Conservation (phyloP, 768 basidiomycete genomes). For the Russula earlei region DNA sequence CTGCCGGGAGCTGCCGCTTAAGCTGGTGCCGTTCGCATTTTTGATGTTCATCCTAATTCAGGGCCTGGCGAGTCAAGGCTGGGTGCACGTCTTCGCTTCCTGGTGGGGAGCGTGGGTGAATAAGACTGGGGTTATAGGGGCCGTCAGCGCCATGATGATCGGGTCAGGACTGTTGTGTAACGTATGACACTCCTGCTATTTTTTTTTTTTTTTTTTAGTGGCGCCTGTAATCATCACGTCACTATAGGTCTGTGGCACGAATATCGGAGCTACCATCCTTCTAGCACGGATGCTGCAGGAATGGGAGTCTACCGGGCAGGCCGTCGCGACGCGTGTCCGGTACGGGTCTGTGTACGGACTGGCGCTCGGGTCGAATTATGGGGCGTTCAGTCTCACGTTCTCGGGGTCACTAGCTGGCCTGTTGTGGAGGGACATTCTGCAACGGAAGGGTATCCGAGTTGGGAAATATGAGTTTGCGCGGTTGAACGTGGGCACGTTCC, state of each 20-base stretch:
- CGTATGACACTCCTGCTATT: constrained; percentile 25
- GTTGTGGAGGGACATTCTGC: constrained; percentile 69
- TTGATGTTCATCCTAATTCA: constrained; percentile 93
- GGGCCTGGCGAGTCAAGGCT: constrained; percentile 69
- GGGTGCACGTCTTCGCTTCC: constrained; percentile 73
- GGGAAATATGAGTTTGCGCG: constrained; percentile 53
- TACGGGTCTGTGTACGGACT: constrained; percentile 38
- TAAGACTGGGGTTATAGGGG: constrained; percentile 29
- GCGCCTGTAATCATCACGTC: not conserved
- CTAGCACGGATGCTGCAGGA: constrained; percentile 67
- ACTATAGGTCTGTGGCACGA: constrained; percentile 62
- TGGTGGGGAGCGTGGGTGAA: constrained; percentile 49
- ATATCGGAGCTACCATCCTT: constrained; percentile 87
- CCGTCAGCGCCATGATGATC: constrained; percentile 47
- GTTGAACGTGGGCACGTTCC: constrained; percentile 63
- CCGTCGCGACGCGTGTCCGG: constrained; percentile 4
- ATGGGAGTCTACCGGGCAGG: constrained; percentile 22
- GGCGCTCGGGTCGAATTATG: constrained; percentile 82
- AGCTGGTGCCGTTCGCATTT: constrained; percentile 85
- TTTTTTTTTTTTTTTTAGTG: not conserved
- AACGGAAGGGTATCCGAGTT: constrained; percentile 61
- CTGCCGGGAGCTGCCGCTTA: constrained; percentile 63
- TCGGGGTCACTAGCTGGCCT: constrained; percentile 83
- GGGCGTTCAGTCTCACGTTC: constrained; percentile 85
- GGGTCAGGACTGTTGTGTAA: constrained; percentile 72